phyloP scores from a whole-genome alignment of 2,329 filamentous ascomycete species.

The Aspergillus luchuensis region DNA sequence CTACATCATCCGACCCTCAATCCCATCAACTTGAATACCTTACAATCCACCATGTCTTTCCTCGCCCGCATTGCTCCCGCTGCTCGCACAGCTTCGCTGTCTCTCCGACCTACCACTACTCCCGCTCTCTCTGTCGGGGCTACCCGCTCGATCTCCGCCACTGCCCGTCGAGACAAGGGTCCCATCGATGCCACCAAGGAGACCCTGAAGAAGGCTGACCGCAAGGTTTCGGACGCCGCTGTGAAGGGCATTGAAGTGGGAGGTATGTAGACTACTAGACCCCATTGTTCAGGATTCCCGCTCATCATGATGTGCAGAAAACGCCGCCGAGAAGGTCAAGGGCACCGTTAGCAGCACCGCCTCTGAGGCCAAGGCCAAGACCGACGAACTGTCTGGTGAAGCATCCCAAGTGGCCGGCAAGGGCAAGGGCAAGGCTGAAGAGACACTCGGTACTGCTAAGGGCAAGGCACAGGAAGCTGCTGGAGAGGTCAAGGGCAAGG shows the following conservation, averaged over 20 bases:
- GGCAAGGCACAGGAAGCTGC: slow-evolving; percentile 20
- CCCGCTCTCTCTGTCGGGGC: slow-evolving; percentile 23
- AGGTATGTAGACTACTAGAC: slow-evolving; percentile 48
- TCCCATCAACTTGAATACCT: not conserved
- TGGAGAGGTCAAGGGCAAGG: slow-evolving; percentile 26
- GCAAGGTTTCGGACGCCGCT: slow-evolving; percentile 56
- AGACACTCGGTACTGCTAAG: slow-evolving; percentile 18
- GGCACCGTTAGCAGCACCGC: slow-evolving; percentile 44
- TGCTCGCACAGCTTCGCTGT: slow-evolving; percentile 25
- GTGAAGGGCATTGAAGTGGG: slow-evolving; percentile 66
- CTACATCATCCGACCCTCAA: not conserved
- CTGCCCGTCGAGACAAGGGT: slow-evolving; percentile 51
- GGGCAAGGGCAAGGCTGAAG: slow-evolving; percentile 20
- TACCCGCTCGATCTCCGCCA: slow-evolving; percentile 54
- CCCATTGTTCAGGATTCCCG: not conserved
- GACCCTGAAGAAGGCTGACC: slow-evolving; percentile 59
- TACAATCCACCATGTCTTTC: slow-evolving; percentile 36
- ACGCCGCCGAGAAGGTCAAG: slow-evolving; percentile 51
- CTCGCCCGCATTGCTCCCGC: slow-evolving; percentile 36
- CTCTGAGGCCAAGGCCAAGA: slow-evolving; percentile 46
- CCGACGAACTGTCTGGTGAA: slow-evolving; percentile 9
- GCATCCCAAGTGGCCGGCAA: slow-evolving; percentile 12
- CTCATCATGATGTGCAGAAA: slow-evolving; percentile 43
- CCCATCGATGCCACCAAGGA: slow-evolving; percentile 60
- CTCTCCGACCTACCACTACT: slow-evolving; percentile 4